Evolutionary conservation across 108 stramenopile genomes (phyloP), one percentile per base, ranked within the genome.

Genomic region (Skeletonema marinoi): DNA sequence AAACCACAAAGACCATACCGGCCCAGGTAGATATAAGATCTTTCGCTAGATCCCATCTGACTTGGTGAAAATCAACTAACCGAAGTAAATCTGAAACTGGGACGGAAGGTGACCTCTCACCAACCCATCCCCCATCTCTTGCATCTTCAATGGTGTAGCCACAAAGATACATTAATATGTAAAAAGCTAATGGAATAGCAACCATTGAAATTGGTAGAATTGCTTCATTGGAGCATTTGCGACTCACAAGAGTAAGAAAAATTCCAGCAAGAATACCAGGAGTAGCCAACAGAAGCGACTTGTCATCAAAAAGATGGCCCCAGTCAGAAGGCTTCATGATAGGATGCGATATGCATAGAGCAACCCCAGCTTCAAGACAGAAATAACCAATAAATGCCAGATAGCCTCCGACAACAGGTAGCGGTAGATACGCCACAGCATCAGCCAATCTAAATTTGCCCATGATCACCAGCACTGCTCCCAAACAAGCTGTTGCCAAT

Each of bases 1-100:
- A 96, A n/a, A 99, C 98, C 3, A 99, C 98, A 75, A 98, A 95
- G 39, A 94, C 96, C 98, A 99, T 97, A 78, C 82, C 97, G 9
- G 89, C 66, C 95, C 95, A 96, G 19, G 92, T 93, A 10, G 94
- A 83, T 4, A 97, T 60, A 35, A 96, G 75, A 35, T 90, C 66
- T 29, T 78, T 67, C 6, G 31, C 51, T 31, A 93, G 84, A 70
- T 86, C 74, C 98, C 97, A 98, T 59, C 86, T 85, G 4, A 96
- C 90, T 44, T 76, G 71, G 16, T 70, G 39, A 66, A 92, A 92
- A 69, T 96, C 87, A 31, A 93, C 78, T 64, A 96, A 73, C 32
- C 85, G 69, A 56, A 93, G 80, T 25, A 96, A 68, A 80, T 90
- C 91, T 2, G 66, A 44, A 8, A 89, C 79, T 0, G 95, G 92